A percentile compares a stretch with the other conserved stretches of the same genome.
Evolutionary conservation across 2,329 filamentous ascomycete species (phyloP).

Genomic region (Rhynchosporium secalis): DNA sequence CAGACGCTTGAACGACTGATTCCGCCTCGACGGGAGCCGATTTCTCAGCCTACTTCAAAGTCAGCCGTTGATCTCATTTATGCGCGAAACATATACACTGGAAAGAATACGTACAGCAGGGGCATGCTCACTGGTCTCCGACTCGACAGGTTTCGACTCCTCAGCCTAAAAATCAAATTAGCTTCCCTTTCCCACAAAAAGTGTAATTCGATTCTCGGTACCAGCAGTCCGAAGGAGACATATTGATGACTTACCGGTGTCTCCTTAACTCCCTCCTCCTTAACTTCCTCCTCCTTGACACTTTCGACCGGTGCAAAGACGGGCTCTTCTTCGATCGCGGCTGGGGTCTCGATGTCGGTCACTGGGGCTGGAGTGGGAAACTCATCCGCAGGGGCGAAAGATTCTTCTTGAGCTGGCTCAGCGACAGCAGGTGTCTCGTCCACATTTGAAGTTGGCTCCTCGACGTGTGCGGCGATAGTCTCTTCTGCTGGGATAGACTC

Average conservation of each 20-base stretch:
- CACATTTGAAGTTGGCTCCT: neutral
- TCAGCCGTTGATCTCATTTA: neutral
- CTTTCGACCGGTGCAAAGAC: neutral
- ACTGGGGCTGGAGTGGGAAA: neutral
- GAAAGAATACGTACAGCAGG: neutral
- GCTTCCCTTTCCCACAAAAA: neutral
- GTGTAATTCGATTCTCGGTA: neutral
- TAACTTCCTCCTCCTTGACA: neutral
- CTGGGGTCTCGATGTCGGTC: conserved; percentile 21
- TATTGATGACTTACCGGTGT: conserved; percentile 4
- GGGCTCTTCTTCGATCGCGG: conserved; percentile 20
- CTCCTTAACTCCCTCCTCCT: conserved; percentile 18
- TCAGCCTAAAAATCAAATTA: neutral
- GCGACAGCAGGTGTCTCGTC: conserved; percentile 8
- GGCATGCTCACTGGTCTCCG: neutral
- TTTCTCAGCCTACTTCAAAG: neutral
- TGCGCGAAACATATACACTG: neutral
- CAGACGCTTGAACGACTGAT: neutral
- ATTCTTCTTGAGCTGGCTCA: conserved; percentile 1
- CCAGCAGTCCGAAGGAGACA: conserved; percentile 7
- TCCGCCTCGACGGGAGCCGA: neutral
- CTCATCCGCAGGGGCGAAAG: conserved; percentile 6
- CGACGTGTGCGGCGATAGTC: neutral
- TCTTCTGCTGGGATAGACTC: neutral
- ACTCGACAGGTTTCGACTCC: conserved; percentile 6